These are phyloP conservation scores for Colletotrichum brevisporum DNA, from an alignment of 2,329 filamentous ascomycete species.

Conservation along the genomic window DNA sequence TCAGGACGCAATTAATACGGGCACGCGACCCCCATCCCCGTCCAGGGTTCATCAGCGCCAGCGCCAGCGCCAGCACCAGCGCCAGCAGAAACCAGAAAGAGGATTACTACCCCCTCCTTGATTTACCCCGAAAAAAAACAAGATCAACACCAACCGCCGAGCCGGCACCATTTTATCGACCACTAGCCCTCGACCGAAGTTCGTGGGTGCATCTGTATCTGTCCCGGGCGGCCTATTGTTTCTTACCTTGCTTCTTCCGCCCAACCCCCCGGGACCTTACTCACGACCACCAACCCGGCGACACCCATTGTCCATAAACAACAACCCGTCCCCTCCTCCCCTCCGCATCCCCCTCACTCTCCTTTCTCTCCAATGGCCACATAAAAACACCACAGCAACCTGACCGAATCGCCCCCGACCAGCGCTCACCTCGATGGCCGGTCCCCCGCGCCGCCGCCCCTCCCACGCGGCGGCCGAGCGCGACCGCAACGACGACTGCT, in stretches of 20 bases:
- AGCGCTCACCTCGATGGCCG: conserved; percentile 6
- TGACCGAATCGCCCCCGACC: conserved; percentile 20
- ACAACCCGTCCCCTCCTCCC: background rate
- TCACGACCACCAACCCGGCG: background rate
- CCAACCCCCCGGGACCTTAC: background rate
- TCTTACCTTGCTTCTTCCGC: conserved; percentile 19
- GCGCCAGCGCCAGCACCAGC: too few species aligned
- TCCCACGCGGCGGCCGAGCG: background rate
- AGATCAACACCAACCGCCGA: conserved; percentile 6
- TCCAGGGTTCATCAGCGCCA: background rate
- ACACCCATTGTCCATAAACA: background rate
- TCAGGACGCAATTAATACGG: conserved; percentile 21
- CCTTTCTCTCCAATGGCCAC: conserved; percentile 30
- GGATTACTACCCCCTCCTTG: background rate
- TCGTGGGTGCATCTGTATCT: too few species aligned
- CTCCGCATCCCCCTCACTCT: conserved; percentile 3
- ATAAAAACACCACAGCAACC: conserved; percentile 25
- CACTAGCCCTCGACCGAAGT: background rate
- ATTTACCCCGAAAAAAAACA: conserved; percentile 3
- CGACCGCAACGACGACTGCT: background rate
- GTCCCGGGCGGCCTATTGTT: conserved; percentile 2
- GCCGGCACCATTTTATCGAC: conserved; percentile 14
- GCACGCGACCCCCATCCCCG: conserved; percentile 31
- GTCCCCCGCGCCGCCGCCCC: conserved; percentile 21
- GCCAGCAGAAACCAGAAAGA: too few species aligned